Evolutionary conservation across 2,329 filamentous ascomycete species (phyloP).

Genomic region (Drechslerella dactyloides): DNA sequence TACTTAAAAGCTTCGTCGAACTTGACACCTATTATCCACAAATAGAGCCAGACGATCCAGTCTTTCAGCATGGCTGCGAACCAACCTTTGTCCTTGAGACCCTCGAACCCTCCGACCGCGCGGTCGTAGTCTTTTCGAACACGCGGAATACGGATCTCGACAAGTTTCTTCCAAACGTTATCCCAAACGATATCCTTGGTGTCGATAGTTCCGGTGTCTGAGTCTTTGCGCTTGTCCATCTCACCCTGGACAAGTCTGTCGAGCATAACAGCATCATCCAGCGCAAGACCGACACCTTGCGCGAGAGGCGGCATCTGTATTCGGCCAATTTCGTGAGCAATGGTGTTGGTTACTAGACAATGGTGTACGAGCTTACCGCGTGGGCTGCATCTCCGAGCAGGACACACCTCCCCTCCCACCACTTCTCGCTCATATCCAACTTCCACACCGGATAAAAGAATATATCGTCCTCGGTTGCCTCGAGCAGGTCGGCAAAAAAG

Average conservation of each 20-base stretch:
- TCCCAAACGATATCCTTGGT: slow-evolving; percentile 31
- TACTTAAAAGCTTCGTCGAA: slow-evolving; percentile 47
- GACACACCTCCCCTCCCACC: slow-evolving; percentile 54
- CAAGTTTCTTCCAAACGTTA: slow-evolving; percentile 27
- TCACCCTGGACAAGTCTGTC: slow-evolving; percentile 18
- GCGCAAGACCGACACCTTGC: slow-evolving; percentile 34
- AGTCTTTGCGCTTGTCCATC: slow-evolving; percentile 11
- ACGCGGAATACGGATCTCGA: slow-evolving; percentile 30
- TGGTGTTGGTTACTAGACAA: background rate
- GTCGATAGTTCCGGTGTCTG: background rate
- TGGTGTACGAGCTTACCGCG: slow-evolving; percentile 59
- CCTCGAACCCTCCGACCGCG: slow-evolving; percentile 39
- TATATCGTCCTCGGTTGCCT: slow-evolving; percentile 30
- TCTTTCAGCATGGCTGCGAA: slow-evolving; percentile 36
- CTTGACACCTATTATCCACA: slow-evolving; percentile 36
- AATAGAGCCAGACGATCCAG: slow-evolving; percentile 43
- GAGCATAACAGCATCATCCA: slow-evolving; percentile 33
- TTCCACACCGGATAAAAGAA: slow-evolving; percentile 41
- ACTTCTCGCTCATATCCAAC: slow-evolving; percentile 43
- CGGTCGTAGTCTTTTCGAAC: slow-evolving; percentile 45
- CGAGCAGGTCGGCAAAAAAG: slow-evolving; percentile 37
- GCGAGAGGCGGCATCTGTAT: slow-evolving; percentile 44
- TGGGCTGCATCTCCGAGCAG: slow-evolving; percentile 67
- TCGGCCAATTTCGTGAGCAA: background rate
- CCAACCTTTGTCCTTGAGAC: slow-evolving; percentile 41